Evolutionary conservation across 371 early-diverging fungal species (phyloP), one percentile per base, ranked within the genome.

Genomic region (Mortierella sp.): DNA sequence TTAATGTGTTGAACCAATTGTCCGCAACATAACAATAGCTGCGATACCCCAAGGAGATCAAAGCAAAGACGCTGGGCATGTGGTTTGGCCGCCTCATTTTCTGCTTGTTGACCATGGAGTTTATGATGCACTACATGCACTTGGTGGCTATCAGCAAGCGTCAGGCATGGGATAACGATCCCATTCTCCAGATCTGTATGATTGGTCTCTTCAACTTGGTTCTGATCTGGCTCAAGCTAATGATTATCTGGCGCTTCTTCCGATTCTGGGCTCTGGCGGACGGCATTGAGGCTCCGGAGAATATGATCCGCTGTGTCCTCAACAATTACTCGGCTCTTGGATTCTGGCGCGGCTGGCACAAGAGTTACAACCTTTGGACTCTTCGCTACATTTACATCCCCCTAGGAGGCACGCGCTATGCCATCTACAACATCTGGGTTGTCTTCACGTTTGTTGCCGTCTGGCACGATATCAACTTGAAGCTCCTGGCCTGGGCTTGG

Each of bases 341-440:
- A 70, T 98, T 98, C 85, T 98, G 98, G 98, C 92, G 96, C 75
- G 93, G 94, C 74, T 98, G 98, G 98, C 98, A 98, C 84, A 90
- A 96, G 75, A 93, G 93, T 63, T 98, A 92, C 85, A 97, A 98
- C 85, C 92, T 94, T n/a, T 98, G 98, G 97, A 89, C 94, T 18
- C 92, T 98, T 49, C 90, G 97, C 78, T 98, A 98, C 81, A 88
- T 98, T 56, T 98, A 98, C 81, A 91, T 98, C 11, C 98, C 98
- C 24, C 87, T 98, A 71, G 98, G 98, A 24, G 98, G 98, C 44
- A 80, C 92, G 5, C 83, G 87, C 14, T 90, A 92, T 68, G 89
- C 93, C 70, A 72, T 90, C 6, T 89, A 93, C 87, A 97, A 96
- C 85, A 93, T 95, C 65, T 96, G 94, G 89, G 87, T 94, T 0